Percentiles rank a stretch among this genome's conserved stretches.
Conservation (phyloP, 2,329 filamentous ascomycete genomes). For the Aspergillus tubingensis region DNA sequence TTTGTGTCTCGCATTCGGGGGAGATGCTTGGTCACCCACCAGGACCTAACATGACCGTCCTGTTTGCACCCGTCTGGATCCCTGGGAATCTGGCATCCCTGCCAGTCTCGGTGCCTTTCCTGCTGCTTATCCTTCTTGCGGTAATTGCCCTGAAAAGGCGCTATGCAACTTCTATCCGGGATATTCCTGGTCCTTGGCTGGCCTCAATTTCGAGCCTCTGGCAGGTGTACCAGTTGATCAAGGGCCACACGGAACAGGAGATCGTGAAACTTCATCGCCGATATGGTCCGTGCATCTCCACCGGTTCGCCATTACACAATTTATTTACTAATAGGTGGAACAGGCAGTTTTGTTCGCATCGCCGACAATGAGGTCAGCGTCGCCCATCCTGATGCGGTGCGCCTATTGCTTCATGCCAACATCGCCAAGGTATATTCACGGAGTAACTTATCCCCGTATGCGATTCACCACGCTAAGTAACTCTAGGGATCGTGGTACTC, state of each 20-base stretch:
- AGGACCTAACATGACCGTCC: not conserved
- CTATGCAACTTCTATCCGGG: conserved; percentile 49
- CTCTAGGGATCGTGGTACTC: conserved; percentile 40
- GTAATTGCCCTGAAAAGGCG: conserved; percentile 33
- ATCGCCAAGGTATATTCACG: conserved; percentile 20
- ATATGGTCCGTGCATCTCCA: conserved; percentile 33
- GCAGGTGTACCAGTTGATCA: conserved; percentile 41
- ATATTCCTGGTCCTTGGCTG: conserved; percentile 46
- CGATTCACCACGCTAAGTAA: not conserved
- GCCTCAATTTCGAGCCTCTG: conserved; percentile 45
- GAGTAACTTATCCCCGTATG: conserved; percentile 8
- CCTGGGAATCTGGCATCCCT: not conserved
- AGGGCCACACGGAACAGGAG: conserved; percentile 42
- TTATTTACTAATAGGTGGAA: not conserved
- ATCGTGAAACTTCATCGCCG: conserved; percentile 43
- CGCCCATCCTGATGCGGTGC: conserved; percentile 45
- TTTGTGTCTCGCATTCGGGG: not conserved
- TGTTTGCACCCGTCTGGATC: conserved; percentile 31
- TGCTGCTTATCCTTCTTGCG: not conserved
- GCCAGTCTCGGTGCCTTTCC: not conserved
- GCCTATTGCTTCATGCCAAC: conserved; percentile 36
- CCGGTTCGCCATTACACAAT: not conserved
- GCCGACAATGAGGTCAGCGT: conserved; percentile 49
- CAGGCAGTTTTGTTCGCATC: conserved; percentile 48
- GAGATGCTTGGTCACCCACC: not conserved